Evolutionary conservation across 1,284 basidiomycete species (phyloP), one percentile per base, ranked within the genome.

Genomic region (Volvariella surrecta): DNA sequence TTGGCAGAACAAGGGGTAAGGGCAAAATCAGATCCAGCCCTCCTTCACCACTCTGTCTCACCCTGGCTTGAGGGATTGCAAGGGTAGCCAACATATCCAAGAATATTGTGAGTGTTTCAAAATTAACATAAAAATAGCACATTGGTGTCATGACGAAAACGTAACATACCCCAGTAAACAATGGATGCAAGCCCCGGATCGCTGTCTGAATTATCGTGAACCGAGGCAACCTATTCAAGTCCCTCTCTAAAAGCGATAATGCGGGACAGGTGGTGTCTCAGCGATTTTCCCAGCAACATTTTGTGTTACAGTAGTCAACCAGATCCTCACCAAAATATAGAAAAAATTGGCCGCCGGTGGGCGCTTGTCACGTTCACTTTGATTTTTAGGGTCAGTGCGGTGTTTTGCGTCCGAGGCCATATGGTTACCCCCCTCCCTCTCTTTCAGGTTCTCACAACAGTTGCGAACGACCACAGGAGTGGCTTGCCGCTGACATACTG

Each of bases 401-500:
- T 80, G 52, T 53, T 74, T 63, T 35, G 13, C 34, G n/a, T 17
- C 19, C 13, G 6, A 28, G 6, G 6, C 6, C 24, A 28, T 28
- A 7, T 39, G 32, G 7, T n/a, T 15, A 20, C 28, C 39, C 6
- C 2, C 32, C 11, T 4, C 19, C n/a, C 11, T 4, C 19, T 13
- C 3, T 44, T 24, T 17, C 11, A 63, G 59, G 61, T 66, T 31
- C 55, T 67, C 18, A 78, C 81, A 49, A 84, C 79, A 13, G 65
- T 82, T 2, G 76, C 83, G 1, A 69, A 71, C 16, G 62, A 63
- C 17, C 42, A 48, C 22, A 28, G 11, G 24, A 70, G 66, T 15
- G 82, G 81, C 1, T 58, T 86, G 11, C 64, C 63, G 11, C 73
- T 76, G 56, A 84, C 88, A 47, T 89, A 88, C 68, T 13, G 86